phyloP scores from a whole-genome alignment of 2,329 filamentous ascomycete species.

The Sarocladium oryzae region DNA sequence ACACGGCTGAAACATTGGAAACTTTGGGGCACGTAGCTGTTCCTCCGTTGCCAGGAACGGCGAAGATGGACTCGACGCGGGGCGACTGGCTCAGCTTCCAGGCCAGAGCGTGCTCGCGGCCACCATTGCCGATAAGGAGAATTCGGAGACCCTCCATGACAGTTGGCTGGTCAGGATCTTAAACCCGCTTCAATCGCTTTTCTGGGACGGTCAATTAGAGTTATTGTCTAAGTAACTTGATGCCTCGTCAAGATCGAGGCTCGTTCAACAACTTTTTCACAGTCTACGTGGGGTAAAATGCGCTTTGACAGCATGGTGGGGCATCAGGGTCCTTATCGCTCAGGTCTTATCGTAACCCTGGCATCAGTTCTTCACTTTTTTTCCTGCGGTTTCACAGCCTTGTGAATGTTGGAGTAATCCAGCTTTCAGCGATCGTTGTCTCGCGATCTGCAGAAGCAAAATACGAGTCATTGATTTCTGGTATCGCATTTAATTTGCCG shows the following conservation, averaged over 20 bases:
- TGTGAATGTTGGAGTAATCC: background rate
- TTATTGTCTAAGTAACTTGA: background rate
- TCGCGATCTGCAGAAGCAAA: background rate
- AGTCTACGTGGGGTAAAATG: conserved; percentile 5
- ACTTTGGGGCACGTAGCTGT: conserved; percentile 66
- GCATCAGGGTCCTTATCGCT: background rate
- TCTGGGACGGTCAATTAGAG: conserved; percentile 4
- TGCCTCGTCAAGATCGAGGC: background rate
- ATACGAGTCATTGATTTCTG: background rate
- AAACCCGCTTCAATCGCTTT: background rate
- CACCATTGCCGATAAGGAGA: conserved; percentile 87
- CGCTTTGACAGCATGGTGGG: conserved; percentile 5
- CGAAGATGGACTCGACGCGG: conserved; percentile 67
- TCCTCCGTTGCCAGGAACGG: conserved; percentile 78
- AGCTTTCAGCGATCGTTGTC: background rate
- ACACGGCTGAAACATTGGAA: conserved; percentile 62
- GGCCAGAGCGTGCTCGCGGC: conserved; percentile 87
- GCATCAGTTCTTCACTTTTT: conserved; percentile 1
- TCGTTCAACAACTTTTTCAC: conserved; percentile 1
- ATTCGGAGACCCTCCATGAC: conserved; percentile 49
- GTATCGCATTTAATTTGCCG: background rate
- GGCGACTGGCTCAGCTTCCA: conserved; percentile 89
- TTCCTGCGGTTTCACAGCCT: background rate
- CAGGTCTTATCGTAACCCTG: conserved; percentile 2
- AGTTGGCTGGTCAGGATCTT: background rate